A percentile compares a stretch with the other conserved stretches of the same genome.
These are phyloP conservation scores for Podospora pseudoanserina DNA, from an alignment of 495 filamentous ascomycete genomes.

Conservation along the genomic window DNA sequence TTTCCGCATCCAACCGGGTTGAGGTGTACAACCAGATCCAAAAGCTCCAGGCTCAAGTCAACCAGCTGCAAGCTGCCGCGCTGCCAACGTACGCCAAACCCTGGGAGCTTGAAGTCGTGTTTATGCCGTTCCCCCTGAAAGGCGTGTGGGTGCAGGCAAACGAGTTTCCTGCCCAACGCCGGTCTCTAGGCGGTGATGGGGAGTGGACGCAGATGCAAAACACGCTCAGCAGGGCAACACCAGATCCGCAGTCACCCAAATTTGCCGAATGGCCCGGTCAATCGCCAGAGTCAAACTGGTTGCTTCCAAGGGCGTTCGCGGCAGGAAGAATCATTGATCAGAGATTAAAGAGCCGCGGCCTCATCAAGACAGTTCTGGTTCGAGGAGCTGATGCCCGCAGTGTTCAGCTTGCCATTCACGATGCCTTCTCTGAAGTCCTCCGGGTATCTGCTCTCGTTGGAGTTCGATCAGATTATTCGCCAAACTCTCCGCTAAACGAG, in stretches of 20 bases:
- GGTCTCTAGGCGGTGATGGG: conserved; percentile 44
- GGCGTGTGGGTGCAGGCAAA: conserved; percentile 56
- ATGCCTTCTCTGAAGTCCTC: conserved; percentile 54
- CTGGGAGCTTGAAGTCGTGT: conserved; percentile 65
- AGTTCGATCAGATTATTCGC: conserved; percentile 21
- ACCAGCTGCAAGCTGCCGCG: conserved; percentile 51
- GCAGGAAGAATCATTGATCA: conserved; percentile 52
- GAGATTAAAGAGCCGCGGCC: conserved; percentile 61
- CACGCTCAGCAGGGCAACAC: conserved; percentile 38
- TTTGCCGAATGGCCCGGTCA: conserved; percentile 45
- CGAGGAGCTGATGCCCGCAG: conserved; percentile 55
- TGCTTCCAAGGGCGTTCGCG: conserved; percentile 57
- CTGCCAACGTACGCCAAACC: conserved; percentile 55
- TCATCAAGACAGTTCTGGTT: conserved; percentile 59
- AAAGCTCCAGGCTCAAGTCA: conserved; percentile 53
- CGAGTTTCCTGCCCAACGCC: conserved; percentile 45
- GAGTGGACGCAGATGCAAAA: conserved; percentile 55
- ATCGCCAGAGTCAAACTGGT: conserved; percentile 47
- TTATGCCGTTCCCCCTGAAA: conserved; percentile 63
- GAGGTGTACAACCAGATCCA: conserved; percentile 52
- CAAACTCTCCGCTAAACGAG: conserved; percentile 33
- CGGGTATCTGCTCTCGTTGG: conserved; percentile 27
- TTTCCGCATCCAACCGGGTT: conserved; percentile 29
- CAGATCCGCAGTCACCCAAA: conserved; percentile 42
- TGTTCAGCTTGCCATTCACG: conserved; percentile 55